Percentiles rank a stretch among this genome's conserved stretches.
These are phyloP conservation scores for Trifolium subterraneum DNA, from an alignment of 306 rosid species.

Conservation along the genomic window DNA sequence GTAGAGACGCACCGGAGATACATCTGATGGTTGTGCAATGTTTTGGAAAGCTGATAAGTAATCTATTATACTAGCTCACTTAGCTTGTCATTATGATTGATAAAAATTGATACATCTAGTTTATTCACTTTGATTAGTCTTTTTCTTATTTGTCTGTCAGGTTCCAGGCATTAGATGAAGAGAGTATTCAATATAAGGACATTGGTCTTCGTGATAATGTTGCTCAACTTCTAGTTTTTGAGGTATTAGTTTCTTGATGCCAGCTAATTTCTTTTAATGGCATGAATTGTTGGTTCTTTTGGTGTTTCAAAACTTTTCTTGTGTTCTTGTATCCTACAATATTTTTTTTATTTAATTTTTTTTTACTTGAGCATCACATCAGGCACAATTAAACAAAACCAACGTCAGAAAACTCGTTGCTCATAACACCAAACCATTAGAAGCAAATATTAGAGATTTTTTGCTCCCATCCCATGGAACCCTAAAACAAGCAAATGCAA, in stretches of 20 bases:
- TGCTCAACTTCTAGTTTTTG: conserved; percentile 83
- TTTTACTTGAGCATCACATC: not conserved
- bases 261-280: conserved; percentile 27
- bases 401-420: not conserved
- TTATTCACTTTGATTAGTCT: conserved; percentile 13
- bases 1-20: conserved; percentile 88
- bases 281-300: conserved; percentile 5
- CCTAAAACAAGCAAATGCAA: not conserved
- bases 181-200: conserved; percentile 74
- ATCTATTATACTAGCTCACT: conserved; percentile 24
- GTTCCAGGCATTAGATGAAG: conserved; percentile 66
- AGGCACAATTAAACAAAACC: not conserved
- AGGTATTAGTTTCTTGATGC: conserved; percentile 58
- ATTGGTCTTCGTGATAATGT: conserved; percentile 87
- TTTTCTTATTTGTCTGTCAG: conserved; percentile 48
- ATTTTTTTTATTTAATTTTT: not conserved
- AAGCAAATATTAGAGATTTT: conserved; percentile 5
- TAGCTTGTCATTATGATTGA: conserved; percentile 34
- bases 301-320: not conserved
- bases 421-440: conserved; percentile 12
- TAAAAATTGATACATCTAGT: conserved; percentile 26
- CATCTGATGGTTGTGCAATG: conserved; percentile 81
- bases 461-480: not conserved
- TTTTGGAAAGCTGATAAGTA: conserved; percentile 89
- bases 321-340: not conserved